Conservation (phyloP, 208 protist genomes). For the Leishmania gerbilli region DNA sequence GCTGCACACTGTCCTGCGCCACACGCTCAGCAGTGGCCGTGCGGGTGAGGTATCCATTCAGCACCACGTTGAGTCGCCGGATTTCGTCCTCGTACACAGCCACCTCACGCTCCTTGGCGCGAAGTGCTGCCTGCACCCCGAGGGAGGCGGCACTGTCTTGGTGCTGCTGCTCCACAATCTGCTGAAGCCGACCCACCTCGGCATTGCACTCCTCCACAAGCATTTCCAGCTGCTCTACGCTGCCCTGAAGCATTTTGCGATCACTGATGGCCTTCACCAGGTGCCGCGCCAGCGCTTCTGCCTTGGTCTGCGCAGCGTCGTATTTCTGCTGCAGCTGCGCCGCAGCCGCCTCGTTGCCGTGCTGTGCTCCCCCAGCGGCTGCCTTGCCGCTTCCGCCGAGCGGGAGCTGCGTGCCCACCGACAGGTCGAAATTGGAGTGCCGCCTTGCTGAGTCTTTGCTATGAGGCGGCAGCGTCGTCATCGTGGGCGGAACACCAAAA, state of each 20-base stretch:
- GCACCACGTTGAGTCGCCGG: conserved; percentile 52
- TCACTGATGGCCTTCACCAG: conserved; percentile 78
- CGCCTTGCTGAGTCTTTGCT: not conserved
- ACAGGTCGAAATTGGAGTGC: not conserved
- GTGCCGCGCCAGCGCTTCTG: conserved; percentile 78
- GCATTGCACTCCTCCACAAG: conserved; percentile 61
- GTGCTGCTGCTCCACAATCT: conserved; percentile 51
- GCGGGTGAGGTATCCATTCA: conserved; percentile 56
- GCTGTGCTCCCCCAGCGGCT: not conserved
- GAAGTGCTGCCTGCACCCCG: conserved; percentile 43
- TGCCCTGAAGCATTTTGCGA: conserved; percentile 58
- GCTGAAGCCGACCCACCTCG: conserved; percentile 65
- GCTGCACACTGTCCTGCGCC: conserved; percentile 21
- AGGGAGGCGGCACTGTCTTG: conserved; percentile 25
- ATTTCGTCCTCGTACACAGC: conserved; percentile 82
- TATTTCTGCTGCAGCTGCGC: conserved; percentile 35
- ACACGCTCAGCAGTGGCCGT: conserved; percentile 16
- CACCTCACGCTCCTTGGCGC: conserved; percentile 80
- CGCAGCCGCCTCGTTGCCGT: not conserved
- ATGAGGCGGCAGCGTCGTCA: not conserved
- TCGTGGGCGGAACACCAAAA: not conserved
- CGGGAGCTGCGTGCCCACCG: not conserved
- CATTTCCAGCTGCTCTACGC: conserved; percentile 60
- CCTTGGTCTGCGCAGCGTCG: conserved; percentile 62
- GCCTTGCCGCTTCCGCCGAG: not conserved